phyloP scores from a whole-genome alignment of 192 early-diverging fungal species.

The Backusella westeae region DNA sequence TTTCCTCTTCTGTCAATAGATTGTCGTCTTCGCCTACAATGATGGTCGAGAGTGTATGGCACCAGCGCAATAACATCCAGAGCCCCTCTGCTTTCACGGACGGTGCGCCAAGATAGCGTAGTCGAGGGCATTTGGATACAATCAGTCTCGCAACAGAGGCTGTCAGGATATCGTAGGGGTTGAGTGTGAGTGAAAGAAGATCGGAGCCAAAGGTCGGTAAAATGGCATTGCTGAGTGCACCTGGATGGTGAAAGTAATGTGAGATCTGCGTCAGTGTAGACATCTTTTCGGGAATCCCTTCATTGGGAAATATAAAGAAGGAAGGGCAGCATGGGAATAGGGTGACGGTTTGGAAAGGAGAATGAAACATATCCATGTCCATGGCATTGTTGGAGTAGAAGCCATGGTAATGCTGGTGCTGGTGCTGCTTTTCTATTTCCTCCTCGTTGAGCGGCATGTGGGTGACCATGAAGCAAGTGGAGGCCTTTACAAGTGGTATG shows the following conservation, averaged over 20 bases:
- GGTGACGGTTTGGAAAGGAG: not conserved
- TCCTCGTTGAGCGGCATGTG: constrained; percentile 4
- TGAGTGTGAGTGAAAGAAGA: constrained; percentile 20
- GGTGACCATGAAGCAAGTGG: constrained; percentile 18
- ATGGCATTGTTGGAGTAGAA: not conserved
- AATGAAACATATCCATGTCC: not conserved
- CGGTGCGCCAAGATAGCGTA: constrained; percentile 16
- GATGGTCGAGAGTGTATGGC: constrained; percentile 24
- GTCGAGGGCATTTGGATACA: constrained; percentile 20
- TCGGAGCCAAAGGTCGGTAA: constrained; percentile 32
- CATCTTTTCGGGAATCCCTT: constrained; percentile 3
- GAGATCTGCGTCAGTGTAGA: constrained; percentile 24
- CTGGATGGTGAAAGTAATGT: constrained; percentile 28
- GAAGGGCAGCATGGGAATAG: constrained; percentile 20
- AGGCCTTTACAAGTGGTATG: constrained; percentile 1
- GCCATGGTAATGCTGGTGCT: not conserved
- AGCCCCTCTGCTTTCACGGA: constrained; percentile 28
- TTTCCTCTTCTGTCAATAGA: constrained; percentile 1
- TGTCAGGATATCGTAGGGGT: constrained; percentile 29
- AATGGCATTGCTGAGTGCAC: constrained; percentile 29
- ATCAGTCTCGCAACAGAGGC: constrained; percentile 16
- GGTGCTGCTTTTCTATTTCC: not conserved
- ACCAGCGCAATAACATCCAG: constrained; percentile 27
- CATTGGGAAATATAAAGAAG: constrained; percentile 22
- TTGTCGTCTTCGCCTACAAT: constrained; percentile 17